Evolutionary conservation across 495 filamentous ascomycete genomes (phyloP).

Genomic region (Sporormia fimetaria): DNA sequence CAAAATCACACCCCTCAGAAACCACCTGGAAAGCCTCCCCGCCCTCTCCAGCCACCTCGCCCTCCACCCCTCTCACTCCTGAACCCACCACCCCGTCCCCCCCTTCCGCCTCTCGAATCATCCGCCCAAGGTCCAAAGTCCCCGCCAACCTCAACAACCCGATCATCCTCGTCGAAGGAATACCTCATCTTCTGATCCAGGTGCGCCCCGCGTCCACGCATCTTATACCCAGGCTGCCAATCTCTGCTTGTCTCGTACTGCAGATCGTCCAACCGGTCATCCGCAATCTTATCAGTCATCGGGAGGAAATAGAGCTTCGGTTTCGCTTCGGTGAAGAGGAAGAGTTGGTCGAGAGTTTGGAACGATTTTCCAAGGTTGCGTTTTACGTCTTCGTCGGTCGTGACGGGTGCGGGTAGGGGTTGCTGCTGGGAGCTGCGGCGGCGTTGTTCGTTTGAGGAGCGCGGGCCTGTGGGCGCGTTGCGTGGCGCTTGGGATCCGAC

Average conservation of each 20-base stretch:
- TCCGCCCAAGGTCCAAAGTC: slow-evolving; percentile 42
- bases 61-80: slow-evolving; percentile 29
- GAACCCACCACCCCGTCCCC: slow-evolving; percentile 32
- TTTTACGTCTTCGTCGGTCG: background rate
- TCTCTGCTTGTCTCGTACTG: slow-evolving; percentile 43
- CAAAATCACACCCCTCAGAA: slow-evolving; percentile 3
- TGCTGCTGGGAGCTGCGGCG: background rate
- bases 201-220: slow-evolving; percentile 14
- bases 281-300: slow-evolving; percentile 42
- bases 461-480: slow-evolving; percentile 14
- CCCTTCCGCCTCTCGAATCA: slow-evolving; percentile 26
- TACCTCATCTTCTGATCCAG: slow-evolving; percentile 57
- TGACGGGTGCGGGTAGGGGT: background rate
- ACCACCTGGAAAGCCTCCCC: slow-evolving; percentile 23
- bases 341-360: slow-evolving; percentile 50
- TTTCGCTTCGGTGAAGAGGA: slow-evolving; percentile 50
- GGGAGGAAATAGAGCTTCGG: slow-evolving; percentile 55
- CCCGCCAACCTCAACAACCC: slow-evolving; percentile 62
- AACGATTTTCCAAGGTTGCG: slow-evolving; percentile 17
- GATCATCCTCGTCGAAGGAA: slow-evolving; percentile 62
- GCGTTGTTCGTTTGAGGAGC: background rate
- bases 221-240: slow-evolving; percentile 16
- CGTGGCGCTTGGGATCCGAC: slow-evolving; percentile 14
- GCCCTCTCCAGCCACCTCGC: slow-evolving; percentile 25
- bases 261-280: slow-evolving; percentile 57